Conservation (phyloP, 805 yeast genomes). For the Hanseniaspora singularis region DNA sequence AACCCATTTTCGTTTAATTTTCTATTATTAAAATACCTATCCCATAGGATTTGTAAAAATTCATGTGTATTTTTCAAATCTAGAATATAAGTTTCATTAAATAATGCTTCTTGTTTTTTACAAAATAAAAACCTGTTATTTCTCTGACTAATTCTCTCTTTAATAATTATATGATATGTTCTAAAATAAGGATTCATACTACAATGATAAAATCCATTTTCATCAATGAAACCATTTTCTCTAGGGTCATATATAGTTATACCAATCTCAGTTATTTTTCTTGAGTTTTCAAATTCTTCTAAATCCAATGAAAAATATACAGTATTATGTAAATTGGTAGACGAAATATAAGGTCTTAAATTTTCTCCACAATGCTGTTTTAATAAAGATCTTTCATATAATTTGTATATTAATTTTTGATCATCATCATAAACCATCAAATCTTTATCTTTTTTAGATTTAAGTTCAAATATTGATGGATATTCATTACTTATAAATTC, state of each 20-base stretch:
- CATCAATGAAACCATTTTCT: conserved; percentile 29
- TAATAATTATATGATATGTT: conserved; percentile 33
- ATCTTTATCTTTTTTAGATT: neutral
- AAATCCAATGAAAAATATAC: conserved; percentile 41
- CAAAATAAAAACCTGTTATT: conserved; percentile 49
- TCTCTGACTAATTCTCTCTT: conserved; percentile 32
- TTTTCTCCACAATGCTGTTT: neutral
- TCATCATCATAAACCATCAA: neutral
- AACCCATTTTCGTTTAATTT: conserved; percentile 23
- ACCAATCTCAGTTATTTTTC: conserved; percentile 44
- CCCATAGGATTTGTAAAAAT: conserved; percentile 34
- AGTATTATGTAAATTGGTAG: conserved; percentile 19
- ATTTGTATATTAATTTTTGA: neutral
- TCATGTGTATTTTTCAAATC: conserved; percentile 28
- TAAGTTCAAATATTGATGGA: neutral
- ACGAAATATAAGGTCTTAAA: neutral
- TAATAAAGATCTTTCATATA: neutral
- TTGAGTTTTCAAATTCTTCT: conserved; percentile 43
- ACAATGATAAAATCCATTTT: conserved; percentile 21
- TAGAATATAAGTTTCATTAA: conserved; percentile 39
- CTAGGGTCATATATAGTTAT: conserved; percentile 46
- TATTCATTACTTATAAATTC: neutral
- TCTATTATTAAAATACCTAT: conserved; percentile 32
- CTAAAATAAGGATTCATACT: neutral
- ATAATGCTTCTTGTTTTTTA: conserved; percentile 38